A percentile compares a stretch with the other conserved stretches of the same genome.
Conservation (phyloP, 805 yeast species). For the Metschnikowia drakensbergensis region DNA sequence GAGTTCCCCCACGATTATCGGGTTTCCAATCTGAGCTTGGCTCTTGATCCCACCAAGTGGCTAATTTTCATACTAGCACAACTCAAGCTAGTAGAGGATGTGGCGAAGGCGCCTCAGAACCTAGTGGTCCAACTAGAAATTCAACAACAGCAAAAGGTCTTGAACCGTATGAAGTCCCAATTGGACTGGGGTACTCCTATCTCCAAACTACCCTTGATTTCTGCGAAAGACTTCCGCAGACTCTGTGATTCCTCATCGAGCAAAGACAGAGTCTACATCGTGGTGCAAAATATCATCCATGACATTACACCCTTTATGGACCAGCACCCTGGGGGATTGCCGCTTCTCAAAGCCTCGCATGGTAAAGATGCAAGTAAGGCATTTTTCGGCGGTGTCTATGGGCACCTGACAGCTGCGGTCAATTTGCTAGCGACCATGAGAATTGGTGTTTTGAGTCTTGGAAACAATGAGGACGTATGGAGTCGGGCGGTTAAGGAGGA, state of each 20-base stretch:
- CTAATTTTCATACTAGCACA: slow-evolving; percentile 49
- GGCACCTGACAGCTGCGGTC: slow-evolving; percentile 90
- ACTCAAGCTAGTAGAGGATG: slow-evolving; percentile 56
- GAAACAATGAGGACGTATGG: slow-evolving; percentile 81
- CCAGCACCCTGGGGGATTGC: slow-evolving; percentile 91
- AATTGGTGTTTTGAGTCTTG: slow-evolving; percentile 78
- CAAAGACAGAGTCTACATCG: slow-evolving; percentile 59
- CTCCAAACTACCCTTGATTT: slow-evolving; percentile 70
- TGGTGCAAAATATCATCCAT: slow-evolving; percentile 87
- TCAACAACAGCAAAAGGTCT: slow-evolving; percentile 72
- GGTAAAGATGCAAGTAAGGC: slow-evolving; percentile 95
- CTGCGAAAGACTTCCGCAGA: slow-evolving; percentile 44
- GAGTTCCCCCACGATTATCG: slow-evolving; percentile 92
- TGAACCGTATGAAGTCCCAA: slow-evolving; percentile 71
- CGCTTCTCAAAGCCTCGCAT: slow-evolving; percentile 71
- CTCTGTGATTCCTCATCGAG: slow-evolving; percentile 36
- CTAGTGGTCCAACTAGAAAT: slow-evolving; percentile 52
- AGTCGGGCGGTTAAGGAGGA: slow-evolving; percentile 66
- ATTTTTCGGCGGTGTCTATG: slow-evolving; percentile 91
- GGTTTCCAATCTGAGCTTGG: slow-evolving; percentile 64
- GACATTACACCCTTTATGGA: slow-evolving; percentile 88
- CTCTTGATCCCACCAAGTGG: slow-evolving; percentile 87
- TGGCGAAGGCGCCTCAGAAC: slow-evolving; percentile 63
- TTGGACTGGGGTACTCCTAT: slow-evolving; percentile 95
- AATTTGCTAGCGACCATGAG: slow-evolving; percentile 91